Percentiles rank a stretch among this genome's conserved stretches.
These are phyloP conservation scores for Neonectria ditissima DNA, from an alignment of 2,329 filamentous ascomycete species.

Conservation along the genomic window DNA sequence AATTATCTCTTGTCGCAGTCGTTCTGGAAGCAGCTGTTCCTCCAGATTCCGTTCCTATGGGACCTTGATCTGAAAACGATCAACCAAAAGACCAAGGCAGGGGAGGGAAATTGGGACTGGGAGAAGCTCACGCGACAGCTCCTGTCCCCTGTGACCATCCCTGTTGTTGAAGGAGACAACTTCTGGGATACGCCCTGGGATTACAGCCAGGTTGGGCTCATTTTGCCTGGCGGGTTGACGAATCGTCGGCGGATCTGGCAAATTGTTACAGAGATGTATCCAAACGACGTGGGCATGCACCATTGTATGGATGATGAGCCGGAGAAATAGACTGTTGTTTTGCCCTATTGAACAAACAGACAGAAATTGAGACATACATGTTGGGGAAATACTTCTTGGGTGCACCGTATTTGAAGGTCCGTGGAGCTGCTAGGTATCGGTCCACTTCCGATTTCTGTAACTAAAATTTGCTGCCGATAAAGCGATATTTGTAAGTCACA, in stretches of 20 bases:
- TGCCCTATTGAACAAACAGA: too few relatives aligned
- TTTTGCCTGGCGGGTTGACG: constrained; percentile 8
- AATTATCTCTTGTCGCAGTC: constrained; percentile 13
- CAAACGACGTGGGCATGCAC: neutral
- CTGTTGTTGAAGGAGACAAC: too few relatives aligned
- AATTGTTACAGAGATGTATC: constrained; percentile 28
- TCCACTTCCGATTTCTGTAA: too few relatives aligned
- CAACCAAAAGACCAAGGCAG: neutral
- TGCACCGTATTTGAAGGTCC: too few relatives aligned
- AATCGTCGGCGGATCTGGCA: constrained; percentile 30
- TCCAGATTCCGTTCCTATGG: constrained; percentile 26
- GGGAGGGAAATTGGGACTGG: constrained; percentile 14
- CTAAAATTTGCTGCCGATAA: too few relatives aligned
- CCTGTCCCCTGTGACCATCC: constrained; percentile 6
- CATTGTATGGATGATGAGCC: too few relatives aligned
- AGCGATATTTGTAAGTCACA: too few relatives aligned
- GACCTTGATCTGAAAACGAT: constrained; percentile 1
- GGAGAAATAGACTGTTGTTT: too few relatives aligned
- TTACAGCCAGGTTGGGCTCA: constrained; percentile 3
- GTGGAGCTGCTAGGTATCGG: too few relatives aligned
- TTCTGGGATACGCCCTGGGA: too few relatives aligned
- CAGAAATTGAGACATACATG: too few relatives aligned
- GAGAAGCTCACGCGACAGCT: constrained; percentile 26
- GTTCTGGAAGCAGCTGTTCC: constrained; percentile 10
- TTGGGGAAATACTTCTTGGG: too few relatives aligned